Base-by-base conservation (phyloP, 305 asterid genomes). In the Solanum hybrid region DNA sequence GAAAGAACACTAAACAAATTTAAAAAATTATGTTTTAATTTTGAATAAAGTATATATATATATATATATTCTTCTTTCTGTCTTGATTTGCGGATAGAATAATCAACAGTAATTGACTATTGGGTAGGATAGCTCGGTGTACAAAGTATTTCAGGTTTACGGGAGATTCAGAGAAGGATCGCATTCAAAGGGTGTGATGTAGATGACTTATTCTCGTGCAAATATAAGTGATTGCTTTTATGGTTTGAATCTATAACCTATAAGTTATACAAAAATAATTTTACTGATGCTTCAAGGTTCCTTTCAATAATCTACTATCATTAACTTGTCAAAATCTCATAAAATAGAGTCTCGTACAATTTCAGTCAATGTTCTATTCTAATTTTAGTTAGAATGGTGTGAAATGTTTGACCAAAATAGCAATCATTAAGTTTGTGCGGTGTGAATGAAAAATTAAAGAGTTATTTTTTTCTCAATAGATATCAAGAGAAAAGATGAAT, bases 171-270 rank as follows among this genome's bases (percentile, higher is more conserved):
- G 46, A 38, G 13, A 10, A 38, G 46, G 13, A 38, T 38, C 10
- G 13, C 46, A 38, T 10, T 38, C 5, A 38, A 38, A 1, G 5
- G 46, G 46, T 38, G 56, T 42, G 56, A 1, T 12, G 6, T 42
- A 42, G 56, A 42, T 42, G 56, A 42, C 3, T 42, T 42, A 42
- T 42, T 42, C 6, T 42, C 0, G 6, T 42, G 56, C 16, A 42
- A 42, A 42, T 42, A 42, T 4, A 1, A 42, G 16, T 42, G 2
- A 42, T 42, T 42, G 2, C 6, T 42, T 10, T 4, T 56, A 56
- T 0, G 1, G 1, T n/a, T 64, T 2, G 6, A 22, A 22, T 3
- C 11, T 0, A 0, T n/a, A 10, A 7, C 2, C 0, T n/a, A n/a
- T 66, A 9, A 24, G 3, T 10, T 66, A n/a, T n/a, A 66, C 29